Base-by-base conservation (phyloP, 805 yeast species). In the Spencermartinsiella europaea region DNA sequence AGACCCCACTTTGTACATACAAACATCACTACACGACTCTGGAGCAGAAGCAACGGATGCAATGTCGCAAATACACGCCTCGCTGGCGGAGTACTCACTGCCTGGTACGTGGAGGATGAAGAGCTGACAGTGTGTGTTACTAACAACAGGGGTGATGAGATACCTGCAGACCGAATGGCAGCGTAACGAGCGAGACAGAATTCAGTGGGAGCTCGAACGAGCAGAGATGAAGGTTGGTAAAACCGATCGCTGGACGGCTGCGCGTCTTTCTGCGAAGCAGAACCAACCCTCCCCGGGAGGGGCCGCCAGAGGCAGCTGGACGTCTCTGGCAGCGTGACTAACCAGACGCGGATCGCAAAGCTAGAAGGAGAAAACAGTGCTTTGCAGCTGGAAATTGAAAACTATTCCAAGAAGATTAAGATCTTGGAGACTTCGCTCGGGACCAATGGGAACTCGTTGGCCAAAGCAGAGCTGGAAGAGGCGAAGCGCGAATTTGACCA, bases 161-260 rank as follows among this genome's bases (percentile, higher is more conserved):
- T 80, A 75, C 51, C 68, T 80, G 56, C 85, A 80, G 58, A 66
- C 75, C 20, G 84, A 80, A 54, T 79, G 80, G 73, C 79, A 80
- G 45, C 73, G 71, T 48, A 77, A 75, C 59, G 85, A 80, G 58
- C 73, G 78, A 45, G 79, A 77, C 53, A 66, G 81, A 42, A 76
- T 80, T 44, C 74, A 74, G 38, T 79, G 82, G 81, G 80, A 75
- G 48, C 64, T 78, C 43, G 84, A 80, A 57, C 67, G 74, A 33
- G 77, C 80, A 16, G 84, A 80, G 55, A 75, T 80, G 81, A 75
- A 71, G 61, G 67, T 72, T 22, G 60, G 66, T 21, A 14, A 25
- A n/a, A n/a, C n/a, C n/a, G n/a, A 2, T 5, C 25, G 21, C 7
- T 42, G 43, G 46, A 17, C 21, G 20, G 7, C 15, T 14, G 28